These are phyloP conservation scores for Yamadazyma membranifaciens DNA, from an alignment of 1,139 yeast genomes.

Conservation along the genomic window DNA sequence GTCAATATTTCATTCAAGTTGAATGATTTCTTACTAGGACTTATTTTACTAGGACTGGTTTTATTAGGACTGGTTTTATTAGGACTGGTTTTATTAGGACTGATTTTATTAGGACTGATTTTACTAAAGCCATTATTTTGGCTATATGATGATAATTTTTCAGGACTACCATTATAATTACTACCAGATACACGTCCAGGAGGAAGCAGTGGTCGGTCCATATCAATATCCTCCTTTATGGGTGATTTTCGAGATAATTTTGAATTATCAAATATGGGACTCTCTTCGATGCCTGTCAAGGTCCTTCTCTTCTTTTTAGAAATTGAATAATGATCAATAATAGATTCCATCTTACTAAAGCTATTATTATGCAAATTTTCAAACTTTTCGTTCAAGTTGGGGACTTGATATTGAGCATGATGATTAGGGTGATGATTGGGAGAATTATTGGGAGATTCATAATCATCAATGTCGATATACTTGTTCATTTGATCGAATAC, in stretches of 20 bases:
- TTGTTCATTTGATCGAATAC: constrained; percentile 42
- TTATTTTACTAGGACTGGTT: constrained; percentile 17
- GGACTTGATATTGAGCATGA: too few species aligned
- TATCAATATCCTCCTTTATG: background rate
- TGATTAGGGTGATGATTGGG: constrained; percentile 2
- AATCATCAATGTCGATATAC: constrained; percentile 15
- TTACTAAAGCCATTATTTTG: too few species aligned
- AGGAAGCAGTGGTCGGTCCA: background rate
- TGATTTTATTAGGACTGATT: constrained; percentile 8
- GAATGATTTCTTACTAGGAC: constrained; percentile 42
- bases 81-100: constrained; percentile 11
- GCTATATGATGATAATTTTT: too few species aligned
- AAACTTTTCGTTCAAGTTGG: background rate
- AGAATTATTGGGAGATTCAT: constrained; percentile 1
- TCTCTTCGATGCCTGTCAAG: constrained; percentile 28
- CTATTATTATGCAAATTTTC: background rate
- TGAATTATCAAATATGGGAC: constrained; percentile 8
- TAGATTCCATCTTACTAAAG: constrained; percentile 37
- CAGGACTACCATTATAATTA: too few species aligned
- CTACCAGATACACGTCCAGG: constrained; percentile 3
- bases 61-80: background rate
- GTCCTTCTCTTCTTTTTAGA: constrained; percentile 30
- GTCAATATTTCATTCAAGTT: constrained; percentile 34
- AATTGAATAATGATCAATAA: constrained; percentile 39
- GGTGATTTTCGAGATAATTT: background rate